Base-by-base conservation (phyloP, 352 stramenopile genomes). In the Globisporangium irregulare region DNA sequence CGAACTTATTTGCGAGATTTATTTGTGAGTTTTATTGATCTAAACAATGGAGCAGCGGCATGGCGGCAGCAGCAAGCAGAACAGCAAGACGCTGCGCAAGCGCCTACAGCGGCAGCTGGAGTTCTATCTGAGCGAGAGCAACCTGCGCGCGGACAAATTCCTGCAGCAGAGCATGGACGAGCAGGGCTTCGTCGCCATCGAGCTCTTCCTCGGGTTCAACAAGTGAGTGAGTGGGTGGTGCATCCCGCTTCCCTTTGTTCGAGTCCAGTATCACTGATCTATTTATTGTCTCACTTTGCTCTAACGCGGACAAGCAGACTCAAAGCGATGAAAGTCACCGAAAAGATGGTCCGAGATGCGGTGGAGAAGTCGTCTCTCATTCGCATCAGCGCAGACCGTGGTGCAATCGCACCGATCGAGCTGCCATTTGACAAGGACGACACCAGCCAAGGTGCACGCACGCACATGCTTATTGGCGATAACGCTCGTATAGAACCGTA, bases 131-230 rank as follows among this genome's bases (percentile, higher is more conserved):
- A 87, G 86, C 69, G 75, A 80, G 53, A 91, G 84, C 71, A 94
- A 92, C 68, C 68, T 94, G 50, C 81, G 84, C 6, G 80, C 88
- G 69, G 86, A 94, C 74, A 94, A 92, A 66, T 92, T 92, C 68
- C 66, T 94, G 64, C 82, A 87, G 68, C 79, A 92, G 67, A 65
- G 79, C 61, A 90, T 91, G 84, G 82, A 94, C 66, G 78, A 79
- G 24, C 54, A 86, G 38, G 82, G 80, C 38, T 92, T 88, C 67
- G 66, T 93, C 27, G 66, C 79, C 3, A 73, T 76, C 43, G 61
- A 75, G 38, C 69, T 89, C 41, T 82, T 93, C 56, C 77, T 92
- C n/a, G 78, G 80, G 54, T 92, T 93, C 67, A 89, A 87, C 56
- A 84, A 82, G 81, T 88, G 62, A 29, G 67, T 64, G 3, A 24